These are phyloP conservation scores for Lentinula novae-zelandiae DNA, from an alignment of 1,284 basidiomycete species.

Conservation along the genomic window DNA sequence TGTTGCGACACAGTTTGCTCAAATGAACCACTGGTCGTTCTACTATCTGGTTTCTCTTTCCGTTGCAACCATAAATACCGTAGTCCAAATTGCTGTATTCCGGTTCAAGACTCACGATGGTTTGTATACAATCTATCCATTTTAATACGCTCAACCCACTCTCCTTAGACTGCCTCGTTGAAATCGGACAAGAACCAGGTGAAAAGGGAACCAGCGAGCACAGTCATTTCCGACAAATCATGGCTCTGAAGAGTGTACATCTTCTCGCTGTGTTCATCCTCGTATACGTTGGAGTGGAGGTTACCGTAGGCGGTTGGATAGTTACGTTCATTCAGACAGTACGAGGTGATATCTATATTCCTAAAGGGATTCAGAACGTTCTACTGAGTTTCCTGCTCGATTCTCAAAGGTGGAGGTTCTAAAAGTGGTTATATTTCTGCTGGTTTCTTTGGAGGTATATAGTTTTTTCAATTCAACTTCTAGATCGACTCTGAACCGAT, in stretches of 20 bases:
- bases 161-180: constrained; percentile 33
- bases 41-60: constrained; percentile 63
- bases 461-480: not conserved
- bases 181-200: constrained; percentile 35
- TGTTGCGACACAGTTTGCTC: constrained; percentile 65
- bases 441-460: constrained; percentile 48
- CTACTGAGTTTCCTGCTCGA: not conserved
- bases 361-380: not conserved
- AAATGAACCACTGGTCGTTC: constrained; percentile 47
- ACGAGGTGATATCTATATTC: not conserved
- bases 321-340: constrained; percentile 48
- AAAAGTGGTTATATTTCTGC: constrained; percentile 50
- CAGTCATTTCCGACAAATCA: constrained; percentile 52
- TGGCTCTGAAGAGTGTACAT: constrained; percentile 52
- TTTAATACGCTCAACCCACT: not conserved
- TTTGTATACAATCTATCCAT: constrained; percentile 17
- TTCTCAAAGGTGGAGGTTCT: constrained; percentile 38
- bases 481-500: not conserved
- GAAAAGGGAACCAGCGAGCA: constrained; percentile 32
- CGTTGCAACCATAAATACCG: constrained; percentile 44
- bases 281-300: constrained; percentile 69
- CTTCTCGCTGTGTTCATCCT: constrained; percentile 57
- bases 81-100: constrained; percentile 47
- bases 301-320: constrained; percentile 65
- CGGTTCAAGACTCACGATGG: constrained; percentile 48